Evolutionary conservation across 768 basidiomycete genomes (phyloP).

Genomic region (Termitomyces titanicus): DNA sequence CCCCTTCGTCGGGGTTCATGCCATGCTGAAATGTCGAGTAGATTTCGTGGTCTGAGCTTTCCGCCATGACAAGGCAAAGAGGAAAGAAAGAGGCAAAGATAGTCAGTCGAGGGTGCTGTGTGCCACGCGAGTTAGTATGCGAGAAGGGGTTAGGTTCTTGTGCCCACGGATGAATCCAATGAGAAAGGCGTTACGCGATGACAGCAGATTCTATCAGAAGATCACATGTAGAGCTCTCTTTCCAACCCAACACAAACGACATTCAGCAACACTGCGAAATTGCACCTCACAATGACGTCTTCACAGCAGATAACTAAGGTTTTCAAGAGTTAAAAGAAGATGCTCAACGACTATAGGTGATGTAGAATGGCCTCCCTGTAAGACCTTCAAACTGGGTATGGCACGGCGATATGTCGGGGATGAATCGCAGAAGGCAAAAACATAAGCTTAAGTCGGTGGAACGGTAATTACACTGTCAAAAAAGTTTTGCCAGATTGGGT

Average conservation of each 20-base stretch:
- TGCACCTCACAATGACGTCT: not conserved
- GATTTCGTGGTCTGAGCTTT: constrained; percentile 48
- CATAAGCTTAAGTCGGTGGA: constrained; percentile 11
- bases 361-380: not conserved
- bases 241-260: constrained; percentile 6
- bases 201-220: constrained; percentile 34
- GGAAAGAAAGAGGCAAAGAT: constrained; percentile 22
- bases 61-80: constrained; percentile 47
- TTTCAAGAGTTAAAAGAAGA: not conserved
- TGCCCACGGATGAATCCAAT: constrained; percentile 36
- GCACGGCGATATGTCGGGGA: constrained; percentile 20
- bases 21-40: constrained; percentile 52
- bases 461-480: constrained; percentile 16
- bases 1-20: constrained; percentile 58
- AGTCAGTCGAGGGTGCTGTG: not conserved
- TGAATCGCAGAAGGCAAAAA: constrained; percentile 15
- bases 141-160: constrained; percentile 35
- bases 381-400: not conserved
- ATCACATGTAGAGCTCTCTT: constrained; percentile 22
- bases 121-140: constrained; percentile 43
- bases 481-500: constrained; percentile 17
- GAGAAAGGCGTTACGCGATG: constrained; percentile 29
- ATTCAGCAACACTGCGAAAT: not conserved
- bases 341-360: too few species aligned
- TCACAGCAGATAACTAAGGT: not conserved